Percentiles rank a stretch among this genome's conserved stretches.
These are phyloP conservation scores for Coniochaeta sp. DNA, from an alignment of 2,329 filamentous ascomycete genomes.

Conservation along the genomic window DNA sequence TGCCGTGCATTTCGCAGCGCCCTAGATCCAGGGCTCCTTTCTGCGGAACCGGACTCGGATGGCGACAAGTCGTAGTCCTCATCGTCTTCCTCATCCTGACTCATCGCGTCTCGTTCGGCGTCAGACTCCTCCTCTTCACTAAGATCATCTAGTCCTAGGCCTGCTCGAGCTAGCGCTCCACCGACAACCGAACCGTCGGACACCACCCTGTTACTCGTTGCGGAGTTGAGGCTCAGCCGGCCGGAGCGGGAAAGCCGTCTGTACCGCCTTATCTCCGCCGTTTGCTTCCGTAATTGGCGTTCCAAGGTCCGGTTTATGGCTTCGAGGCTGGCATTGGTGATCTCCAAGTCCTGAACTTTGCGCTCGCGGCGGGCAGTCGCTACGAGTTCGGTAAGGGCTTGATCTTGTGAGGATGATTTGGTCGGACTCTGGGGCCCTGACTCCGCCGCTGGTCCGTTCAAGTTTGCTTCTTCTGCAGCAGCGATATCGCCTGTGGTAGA, in stretches of 20 bases:
- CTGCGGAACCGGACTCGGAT: constrained; percentile 25
- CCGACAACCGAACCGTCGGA: constrained; percentile 34
- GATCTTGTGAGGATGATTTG: constrained; percentile 45
- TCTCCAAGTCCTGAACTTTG: constrained; percentile 93
- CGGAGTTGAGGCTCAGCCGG: constrained; percentile 54
- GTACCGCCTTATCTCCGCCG: constrained; percentile 76
- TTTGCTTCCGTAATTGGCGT: constrained; percentile 84
- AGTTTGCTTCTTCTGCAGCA: constrained; percentile 15
- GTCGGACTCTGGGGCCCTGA: constrained; percentile 38
- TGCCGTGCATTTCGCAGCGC: constrained; percentile 41
- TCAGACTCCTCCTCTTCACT: constrained; percentile 24
- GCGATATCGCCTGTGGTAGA: constrained; percentile 10
- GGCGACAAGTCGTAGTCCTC: constrained; percentile 44
- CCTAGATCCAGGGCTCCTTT: constrained; percentile 30
- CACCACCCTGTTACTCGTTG: constrained; percentile 31
- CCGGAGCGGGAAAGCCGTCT: constrained; percentile 79
- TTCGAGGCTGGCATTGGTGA: constrained; percentile 88
- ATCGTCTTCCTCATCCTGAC: constrained; percentile 36
- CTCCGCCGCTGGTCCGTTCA: constrained; percentile 17
- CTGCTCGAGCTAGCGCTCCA: constrained; percentile 30
- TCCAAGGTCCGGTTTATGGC: constrained; percentile 94
- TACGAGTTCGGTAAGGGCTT: constrained; percentile 67
- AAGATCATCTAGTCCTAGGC: constrained; percentile 37
- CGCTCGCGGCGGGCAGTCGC: constrained; percentile 85
- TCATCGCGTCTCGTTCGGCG: constrained; percentile 23